These are phyloP conservation scores for Cutaneotrichosporon mucoides DNA, from an alignment of 1,284 basidiomycete species.

Conservation along the genomic window DNA sequence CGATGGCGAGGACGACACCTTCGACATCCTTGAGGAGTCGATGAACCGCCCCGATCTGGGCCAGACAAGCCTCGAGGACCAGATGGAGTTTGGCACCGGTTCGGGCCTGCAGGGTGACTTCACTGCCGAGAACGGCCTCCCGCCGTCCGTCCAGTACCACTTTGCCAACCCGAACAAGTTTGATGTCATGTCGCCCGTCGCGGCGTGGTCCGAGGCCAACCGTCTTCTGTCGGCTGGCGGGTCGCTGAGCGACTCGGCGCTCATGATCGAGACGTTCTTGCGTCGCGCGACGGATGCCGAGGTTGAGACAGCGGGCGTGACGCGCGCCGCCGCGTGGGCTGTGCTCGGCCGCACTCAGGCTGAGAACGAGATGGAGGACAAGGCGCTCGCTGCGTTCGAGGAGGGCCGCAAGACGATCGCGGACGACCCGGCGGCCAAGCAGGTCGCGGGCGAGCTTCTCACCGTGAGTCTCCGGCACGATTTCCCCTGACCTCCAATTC, in stretches of 20 bases:
- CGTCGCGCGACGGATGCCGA: conserved; percentile 45
- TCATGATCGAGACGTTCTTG: conserved; percentile 82
- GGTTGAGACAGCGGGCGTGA: conserved; percentile 54
- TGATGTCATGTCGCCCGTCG: conserved; percentile 14
- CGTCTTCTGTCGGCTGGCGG: conserved; percentile 68
- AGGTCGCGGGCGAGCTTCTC: conserved; percentile 69
- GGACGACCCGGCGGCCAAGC: conserved; percentile 58
- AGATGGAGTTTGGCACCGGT: conserved; percentile 40
- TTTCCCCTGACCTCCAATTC: too few relatives aligned
- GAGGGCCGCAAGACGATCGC: conserved; percentile 72
- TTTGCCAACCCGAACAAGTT: conserved; percentile 59
- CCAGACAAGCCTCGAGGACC: conserved; percentile 36
- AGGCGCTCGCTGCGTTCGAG: conserved; percentile 57
- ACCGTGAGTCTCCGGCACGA: conserved; percentile 41
- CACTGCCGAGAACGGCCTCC: conserved; percentile 64
- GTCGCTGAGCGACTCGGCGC: conserved; percentile 74
- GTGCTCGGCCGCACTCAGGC: conserved; percentile 87
- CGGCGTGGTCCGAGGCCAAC: conserved; percentile 33
- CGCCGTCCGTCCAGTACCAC: conserved; percentile 62
- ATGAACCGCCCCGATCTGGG: conserved; percentile 44
- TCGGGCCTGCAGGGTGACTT: conserved; percentile 4
- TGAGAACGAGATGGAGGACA: conserved; percentile 78
- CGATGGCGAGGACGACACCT: conserved; percentile 46
- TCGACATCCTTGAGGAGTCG: conserved; percentile 37
- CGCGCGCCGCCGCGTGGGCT: conserved; percentile 72